Percentiles rank a stretch among this genome's conserved stretches.
Evolutionary conservation across 106 monocot genomes (phyloP).

Genomic region (Platanthera guangdongensis): DNA sequence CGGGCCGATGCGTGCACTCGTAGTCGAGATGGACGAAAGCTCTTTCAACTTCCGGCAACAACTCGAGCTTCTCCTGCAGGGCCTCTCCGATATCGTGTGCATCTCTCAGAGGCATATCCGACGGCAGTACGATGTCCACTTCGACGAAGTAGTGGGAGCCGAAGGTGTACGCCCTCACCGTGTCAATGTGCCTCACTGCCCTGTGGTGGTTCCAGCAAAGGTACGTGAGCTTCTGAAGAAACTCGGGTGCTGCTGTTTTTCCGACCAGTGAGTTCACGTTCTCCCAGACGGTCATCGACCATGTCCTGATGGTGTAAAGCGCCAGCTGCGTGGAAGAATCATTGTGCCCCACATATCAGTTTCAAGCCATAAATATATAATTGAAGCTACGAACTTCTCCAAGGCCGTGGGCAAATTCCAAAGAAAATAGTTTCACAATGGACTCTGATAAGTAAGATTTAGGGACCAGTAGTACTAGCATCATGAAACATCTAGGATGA

Average conservation of each 20-base stretch:
- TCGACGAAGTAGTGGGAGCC: conserved; percentile 97
- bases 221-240: conserved; percentile 63
- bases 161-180: conserved; percentile 88
- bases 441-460: too few relatives aligned
- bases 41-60: conserved; percentile 65
- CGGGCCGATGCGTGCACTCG: conserved; percentile 74
- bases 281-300: conserved; percentile 61
- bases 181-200: conserved; percentile 84
- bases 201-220: conserved; percentile 89
- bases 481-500: too few relatives aligned
- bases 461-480: too few relatives aligned
- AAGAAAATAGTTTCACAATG: too few relatives aligned
- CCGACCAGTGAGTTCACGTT: conserved; percentile 67
- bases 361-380: background rate
- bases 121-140: conserved; percentile 90
- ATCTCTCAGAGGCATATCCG: conserved; percentile 81
- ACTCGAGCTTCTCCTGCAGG: conserved; percentile 91
- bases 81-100: conserved; percentile 97
- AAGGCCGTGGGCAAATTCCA: too few relatives aligned
- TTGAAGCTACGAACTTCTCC: too few relatives aligned
- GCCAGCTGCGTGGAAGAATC: conserved; percentile 33
- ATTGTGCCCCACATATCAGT: background rate
- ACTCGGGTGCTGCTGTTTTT: conserved; percentile 57
- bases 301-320: conserved; percentile 62
- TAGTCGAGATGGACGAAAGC: conserved; percentile 91